These are phyloP conservation scores for Zygotorulaspora danielsina DNA, from an alignment of 805 yeast genomes.

Conservation along the genomic window DNA sequence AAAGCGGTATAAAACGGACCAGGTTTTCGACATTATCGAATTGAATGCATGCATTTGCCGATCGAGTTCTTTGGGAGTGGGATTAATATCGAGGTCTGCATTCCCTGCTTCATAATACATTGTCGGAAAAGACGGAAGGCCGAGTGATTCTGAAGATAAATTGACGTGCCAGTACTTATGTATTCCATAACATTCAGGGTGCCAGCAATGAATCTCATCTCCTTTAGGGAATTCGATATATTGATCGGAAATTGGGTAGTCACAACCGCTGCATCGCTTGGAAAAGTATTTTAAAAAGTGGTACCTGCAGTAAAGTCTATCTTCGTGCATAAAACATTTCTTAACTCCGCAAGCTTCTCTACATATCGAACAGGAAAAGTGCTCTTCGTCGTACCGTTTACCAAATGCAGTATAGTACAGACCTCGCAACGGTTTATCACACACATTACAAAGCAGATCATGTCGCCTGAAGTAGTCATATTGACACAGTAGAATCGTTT, in stretches of 20 bases:
- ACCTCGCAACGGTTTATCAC: constrained; percentile 83
- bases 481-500: constrained; percentile 74
- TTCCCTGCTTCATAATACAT: constrained; percentile 22
- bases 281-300: constrained; percentile 88
- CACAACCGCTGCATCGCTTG: constrained; percentile 89
- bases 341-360: constrained; percentile 81
- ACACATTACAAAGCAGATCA: constrained; percentile 78
- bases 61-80: constrained; percentile 47
- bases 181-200: constrained; percentile 98
- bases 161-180: constrained; percentile 94
- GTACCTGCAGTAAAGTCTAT: constrained; percentile 80
- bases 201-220: constrained; percentile 95
- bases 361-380: constrained; percentile 88
- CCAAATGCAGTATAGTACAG: constrained; percentile 93
- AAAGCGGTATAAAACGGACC: constrained; percentile 82
- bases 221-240: constrained; percentile 90
- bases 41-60: constrained; percentile 63
- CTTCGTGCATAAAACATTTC: constrained; percentile 86
- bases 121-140: constrained; percentile 35
- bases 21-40: constrained; percentile 55
- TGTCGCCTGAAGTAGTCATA: constrained; percentile 84
- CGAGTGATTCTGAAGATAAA: constrained; percentile 59
- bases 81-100: constrained; percentile 33
- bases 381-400: constrained; percentile 88
- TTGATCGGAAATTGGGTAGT: constrained; percentile 85